phyloP scores from a whole-genome alignment of 73 alveolate genomes.

The Tetrahymena borealis region DNA sequence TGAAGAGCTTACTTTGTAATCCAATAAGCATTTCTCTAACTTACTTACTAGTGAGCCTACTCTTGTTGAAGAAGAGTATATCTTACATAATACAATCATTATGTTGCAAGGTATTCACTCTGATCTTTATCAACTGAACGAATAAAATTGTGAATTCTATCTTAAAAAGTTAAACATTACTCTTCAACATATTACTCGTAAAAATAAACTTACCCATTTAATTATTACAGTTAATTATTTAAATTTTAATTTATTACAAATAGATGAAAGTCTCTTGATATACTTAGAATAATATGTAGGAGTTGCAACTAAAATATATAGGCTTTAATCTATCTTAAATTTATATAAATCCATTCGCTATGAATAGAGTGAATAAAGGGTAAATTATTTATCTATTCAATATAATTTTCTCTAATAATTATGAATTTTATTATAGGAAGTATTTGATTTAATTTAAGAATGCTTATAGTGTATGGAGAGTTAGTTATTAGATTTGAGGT shows the following conservation, averaged over 20 bases:
- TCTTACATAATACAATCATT: not conserved
- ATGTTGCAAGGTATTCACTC: not conserved
- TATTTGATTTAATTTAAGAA: not conserved
- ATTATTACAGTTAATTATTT: not conserved
- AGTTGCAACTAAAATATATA: not conserved
- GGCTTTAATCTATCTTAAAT: not conserved
- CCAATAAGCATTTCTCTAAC: not conserved
- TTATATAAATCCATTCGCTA: not conserved
- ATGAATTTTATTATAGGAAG: not conserved
- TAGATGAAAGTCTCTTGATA: not conserved
- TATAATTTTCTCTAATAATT: not conserved
- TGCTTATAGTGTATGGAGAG: not conserved
- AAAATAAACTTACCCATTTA: not conserved
- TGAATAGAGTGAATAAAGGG: not conserved
- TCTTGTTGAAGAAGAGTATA: not conserved
- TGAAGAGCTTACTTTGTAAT: not conserved
- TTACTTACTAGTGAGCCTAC: not conserved
- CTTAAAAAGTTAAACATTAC: not conserved
- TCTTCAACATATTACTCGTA: not conserved
- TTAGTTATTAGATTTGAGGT: not conserved
- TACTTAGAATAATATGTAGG: not conserved
- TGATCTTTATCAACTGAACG: not conserved
- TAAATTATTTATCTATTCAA: not conserved
- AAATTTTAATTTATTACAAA: not conserved
- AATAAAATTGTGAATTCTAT: not conserved